Evolutionary conservation across 495 filamentous ascomycete species (phyloP), one percentile per base, ranked within the genome.

Genomic region (Penicillium coprophilum): DNA sequence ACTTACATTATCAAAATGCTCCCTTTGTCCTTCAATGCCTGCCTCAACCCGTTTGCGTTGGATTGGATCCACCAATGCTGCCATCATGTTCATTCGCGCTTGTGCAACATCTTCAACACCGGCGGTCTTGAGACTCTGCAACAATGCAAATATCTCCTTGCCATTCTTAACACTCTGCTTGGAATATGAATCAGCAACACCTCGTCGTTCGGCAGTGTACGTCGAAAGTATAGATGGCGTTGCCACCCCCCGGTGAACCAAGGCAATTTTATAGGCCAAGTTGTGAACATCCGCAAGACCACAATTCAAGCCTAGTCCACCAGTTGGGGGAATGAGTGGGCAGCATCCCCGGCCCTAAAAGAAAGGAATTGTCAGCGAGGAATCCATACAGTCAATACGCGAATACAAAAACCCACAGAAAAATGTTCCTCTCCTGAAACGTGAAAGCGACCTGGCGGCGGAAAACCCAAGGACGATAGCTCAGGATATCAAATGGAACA

Each of bases 331-430:
- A 71, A 71, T 20, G 66, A 67, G 46, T 74, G 71, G 15, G 71
- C 73, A 30, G 81, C 77, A 64, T 86, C 82, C 10, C 83, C 83
- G 27, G 79, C 82, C 41, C 72, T 73, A 23, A 44, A 4, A 55
- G 17, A 41, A 30, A 53, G 6, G n/a, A 19, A 12, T n/a, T n/a
- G 12, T 59, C 23, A 52, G 38, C n/a, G n/a, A 34, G 41, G 11
- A 15, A 17, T 10, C 7, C 0, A 13, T 11, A 12, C 12, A 10
- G 5, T 38, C 9, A 32, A 46, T 10, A 10, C 9, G 3, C 34
- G 39, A 31, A 10, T 12, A 11, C 6, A 11, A 32, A 13, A 11
- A 63, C 72, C 63, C 46, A 77, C 74, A 77, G 55, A 60, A 77
- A 70, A 0, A 76, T 61, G 27, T 69, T 62, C 1, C 62, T 64